Evolutionary conservation across 2,329 filamentous ascomycete species (phyloP), one percentile per base, ranked within the genome.

Genomic region (Leptoxyphium fumago): DNA sequence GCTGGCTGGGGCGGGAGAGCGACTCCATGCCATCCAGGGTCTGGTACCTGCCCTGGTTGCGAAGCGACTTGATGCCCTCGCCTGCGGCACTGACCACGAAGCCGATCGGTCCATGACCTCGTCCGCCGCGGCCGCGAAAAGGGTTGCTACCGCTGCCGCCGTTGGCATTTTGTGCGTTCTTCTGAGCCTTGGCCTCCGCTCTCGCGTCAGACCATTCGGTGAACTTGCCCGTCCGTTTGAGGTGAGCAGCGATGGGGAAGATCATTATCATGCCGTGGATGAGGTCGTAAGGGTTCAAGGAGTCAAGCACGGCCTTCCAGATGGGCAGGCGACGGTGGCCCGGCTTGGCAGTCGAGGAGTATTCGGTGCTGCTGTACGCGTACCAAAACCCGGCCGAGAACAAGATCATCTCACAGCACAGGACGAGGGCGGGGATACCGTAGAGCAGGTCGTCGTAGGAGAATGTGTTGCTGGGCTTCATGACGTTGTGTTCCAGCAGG

Each of bases 331-430:
- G 50, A 10, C 29, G 17, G 11, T 44, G 15, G 18, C 18, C 15
- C 8, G 48, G 45, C 38, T 46, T 52, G 18, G 45, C 41, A 14
- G 39, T 21, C 5, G 43, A 48, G 21, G 45, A 39, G 29, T 56
- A 55, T 39, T 54, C 53, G 9, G 48, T 48, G 17, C 46, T 47
- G 34, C 51, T 50, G 48, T 50, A 59, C 10, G 50, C 47, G 44
- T 52, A 57, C 51, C 55, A 57, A 46, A 58, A 58, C 10, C 47
- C 45, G 6, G 51, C 10, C 5, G 52, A 44, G 41, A 59, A 51
- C 21, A 54, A 11, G 10, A 54, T 47, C 42, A 53, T 54, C 44
- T 57, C 55, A 42, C 50, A 43, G 45, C 52, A 51, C 13, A 50
- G 52, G 13, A 55, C 45, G 15, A 50, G 39, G 34, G 42, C 50